phyloP scores from a whole-genome alignment of 306 rosid species.

The Luffa acutangula region DNA sequence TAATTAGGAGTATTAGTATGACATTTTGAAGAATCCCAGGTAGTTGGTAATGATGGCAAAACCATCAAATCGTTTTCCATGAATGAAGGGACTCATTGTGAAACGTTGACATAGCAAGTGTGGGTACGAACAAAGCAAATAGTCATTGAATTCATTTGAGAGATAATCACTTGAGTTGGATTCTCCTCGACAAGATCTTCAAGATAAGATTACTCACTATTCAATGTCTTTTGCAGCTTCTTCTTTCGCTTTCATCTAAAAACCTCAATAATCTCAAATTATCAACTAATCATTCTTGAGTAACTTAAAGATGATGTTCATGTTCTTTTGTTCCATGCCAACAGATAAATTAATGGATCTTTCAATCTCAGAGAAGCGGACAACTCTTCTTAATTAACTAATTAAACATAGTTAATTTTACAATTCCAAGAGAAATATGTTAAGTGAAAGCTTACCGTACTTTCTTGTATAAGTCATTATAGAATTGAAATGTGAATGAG shows the following conservation, averaged over 20 bases:
- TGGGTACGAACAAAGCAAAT: neutral
- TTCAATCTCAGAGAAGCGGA: neutral
- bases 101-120: neutral
- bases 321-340: neutral
- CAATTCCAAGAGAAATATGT: neutral
- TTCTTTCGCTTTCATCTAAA: neutral
- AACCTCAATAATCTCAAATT: neutral
- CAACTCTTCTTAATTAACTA: neutral
- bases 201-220: neutral
- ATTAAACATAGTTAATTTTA: neutral
- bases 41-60: neutral
- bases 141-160: neutral
- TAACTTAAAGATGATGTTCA: neutral
- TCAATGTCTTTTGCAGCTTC: neutral
- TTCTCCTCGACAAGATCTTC: neutral
- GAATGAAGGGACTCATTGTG: neutral
- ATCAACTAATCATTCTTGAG: neutral
- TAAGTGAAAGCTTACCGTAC: neutral
- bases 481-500: neutral
- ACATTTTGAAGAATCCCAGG: neutral
- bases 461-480: neutral
- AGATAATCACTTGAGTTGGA: neutral
- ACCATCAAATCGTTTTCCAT: neutral
- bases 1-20: neutral
- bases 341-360: too few relatives aligned